Evolutionary conservation across 1,284 basidiomycete species (phyloP).

Genomic region (Malassezia nana): DNA sequence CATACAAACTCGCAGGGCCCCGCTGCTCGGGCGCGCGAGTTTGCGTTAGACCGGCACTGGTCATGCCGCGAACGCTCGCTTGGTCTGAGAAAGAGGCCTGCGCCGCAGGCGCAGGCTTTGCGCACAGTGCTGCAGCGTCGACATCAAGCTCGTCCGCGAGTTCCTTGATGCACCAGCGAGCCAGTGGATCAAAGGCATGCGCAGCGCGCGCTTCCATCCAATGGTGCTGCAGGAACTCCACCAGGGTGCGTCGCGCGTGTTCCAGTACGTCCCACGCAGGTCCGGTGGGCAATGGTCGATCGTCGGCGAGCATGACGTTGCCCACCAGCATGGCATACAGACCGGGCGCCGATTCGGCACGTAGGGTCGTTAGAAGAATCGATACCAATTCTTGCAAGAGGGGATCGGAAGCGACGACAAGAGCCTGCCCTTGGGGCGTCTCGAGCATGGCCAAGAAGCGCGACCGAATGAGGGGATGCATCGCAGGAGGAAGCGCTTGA

Average conservation of each 20-base stretch:
- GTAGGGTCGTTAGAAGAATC: not conserved
- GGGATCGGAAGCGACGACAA: not conserved
- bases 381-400: not conserved
- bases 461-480: not conserved
- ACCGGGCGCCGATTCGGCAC: not conserved
- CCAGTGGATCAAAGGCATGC: conserved; percentile 8
- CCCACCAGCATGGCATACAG: conserved; percentile 10
- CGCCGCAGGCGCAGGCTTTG: not conserved
- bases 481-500: not conserved
- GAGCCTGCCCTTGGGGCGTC: not conserved
- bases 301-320: conserved; percentile 6
- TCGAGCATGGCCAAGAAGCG: not conserved
- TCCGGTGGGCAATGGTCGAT: not conserved
- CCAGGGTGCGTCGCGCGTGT: not conserved
- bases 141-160: conserved; percentile 5
- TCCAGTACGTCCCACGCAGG: not conserved
- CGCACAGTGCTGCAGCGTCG: conserved; percentile 3
- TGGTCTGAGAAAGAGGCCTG: not conserved
- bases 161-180: conserved; percentile 15
- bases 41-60: conserved; percentile 6
- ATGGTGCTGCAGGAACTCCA: conserved; percentile 7
- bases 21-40: conserved; percentile 2
- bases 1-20: conserved; percentile 12
- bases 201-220: conserved; percentile 8
- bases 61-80: conserved; percentile 9